A percentile compares a stretch with the other conserved stretches of the same genome.
Evolutionary conservation across 495 filamentous ascomycete species (phyloP).

Genomic region (Trichoderma erinaceum): DNA sequence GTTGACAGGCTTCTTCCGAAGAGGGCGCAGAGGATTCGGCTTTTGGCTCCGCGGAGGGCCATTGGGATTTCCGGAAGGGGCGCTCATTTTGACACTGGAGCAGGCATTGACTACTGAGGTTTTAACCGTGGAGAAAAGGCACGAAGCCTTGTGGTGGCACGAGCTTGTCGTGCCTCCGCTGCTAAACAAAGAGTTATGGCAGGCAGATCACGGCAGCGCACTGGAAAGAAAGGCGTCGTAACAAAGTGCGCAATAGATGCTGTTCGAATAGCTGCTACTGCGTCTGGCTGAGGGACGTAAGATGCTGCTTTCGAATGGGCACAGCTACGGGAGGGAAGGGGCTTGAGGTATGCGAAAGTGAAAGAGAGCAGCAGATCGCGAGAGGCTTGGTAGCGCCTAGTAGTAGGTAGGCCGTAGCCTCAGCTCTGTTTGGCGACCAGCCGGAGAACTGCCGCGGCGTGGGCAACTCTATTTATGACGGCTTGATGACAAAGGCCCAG

Average conservation of each 20-base stretch:
- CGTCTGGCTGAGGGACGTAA: background rate
- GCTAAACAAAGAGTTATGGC: background rate
- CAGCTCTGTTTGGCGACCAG: background rate
- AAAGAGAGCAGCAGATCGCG: background rate
- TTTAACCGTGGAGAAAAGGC: background rate
- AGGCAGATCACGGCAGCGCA: background rate
- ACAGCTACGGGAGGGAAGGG: background rate
- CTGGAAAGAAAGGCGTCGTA: background rate
- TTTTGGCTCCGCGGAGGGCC: conserved; percentile 1
- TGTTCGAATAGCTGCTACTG: background rate
- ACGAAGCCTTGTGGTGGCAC: conserved; percentile 10
- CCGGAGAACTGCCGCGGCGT: conserved; percentile 9
- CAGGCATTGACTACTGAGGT: background rate
- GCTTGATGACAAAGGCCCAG: conserved; percentile 11
- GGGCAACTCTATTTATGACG: background rate
- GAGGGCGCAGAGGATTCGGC: conserved; percentile 2
- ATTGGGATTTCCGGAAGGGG: background rate
- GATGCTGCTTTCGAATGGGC: background rate
- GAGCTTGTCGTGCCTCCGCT: conserved; percentile 5
- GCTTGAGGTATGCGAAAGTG: background rate
- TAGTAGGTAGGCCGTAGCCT: background rate
- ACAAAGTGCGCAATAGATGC: background rate
- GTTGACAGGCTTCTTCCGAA: conserved; percentile 2
- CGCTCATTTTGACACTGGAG: background rate
- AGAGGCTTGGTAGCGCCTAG: background rate